phyloP scores from a whole-genome alignment of 768 basidiomycete genomes.

The Suillus subaureus region DNA sequence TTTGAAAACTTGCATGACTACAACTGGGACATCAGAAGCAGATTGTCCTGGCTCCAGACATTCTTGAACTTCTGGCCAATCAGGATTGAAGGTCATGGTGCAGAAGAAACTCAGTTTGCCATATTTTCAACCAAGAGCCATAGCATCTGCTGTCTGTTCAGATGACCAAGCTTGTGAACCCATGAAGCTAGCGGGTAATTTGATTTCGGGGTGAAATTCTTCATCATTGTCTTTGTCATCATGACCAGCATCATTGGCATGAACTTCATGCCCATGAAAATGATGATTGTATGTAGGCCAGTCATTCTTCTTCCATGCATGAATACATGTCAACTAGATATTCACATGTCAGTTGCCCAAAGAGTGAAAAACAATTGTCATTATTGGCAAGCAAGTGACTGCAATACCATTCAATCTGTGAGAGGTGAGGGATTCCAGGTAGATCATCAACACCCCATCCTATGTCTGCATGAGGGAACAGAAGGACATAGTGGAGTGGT shows the following conservation, averaged over 20 bases:
- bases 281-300: no score
- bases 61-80: slow-evolving; percentile 40
- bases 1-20: slow-evolving; percentile 40
- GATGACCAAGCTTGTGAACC: slow-evolving; percentile 39
- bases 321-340: slow-evolving; percentile 44
- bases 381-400: slow-evolving; percentile 27
- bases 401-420: slow-evolving; percentile 39
- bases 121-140: slow-evolving; percentile 33
- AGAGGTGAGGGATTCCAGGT: slow-evolving; percentile 22
- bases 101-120: slow-evolving; percentile 39
- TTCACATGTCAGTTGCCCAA: slow-evolving; percentile 36
- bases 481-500: slow-evolving; percentile 31
- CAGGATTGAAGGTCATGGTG: slow-evolving; percentile 44
- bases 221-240: slow-evolving; percentile 31
- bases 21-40: slow-evolving; percentile 35
- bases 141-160: slow-evolving; percentile 39
- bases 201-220: slow-evolving; percentile 28
- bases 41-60: slow-evolving; percentile 37
- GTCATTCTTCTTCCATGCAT: slow-evolving; percentile 32
- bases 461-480: slow-evolving; percentile 25
- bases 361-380: slow-evolving; percentile 35
- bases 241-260: background rate
- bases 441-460: no score
- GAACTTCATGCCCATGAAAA: slow-evolving; percentile 28
- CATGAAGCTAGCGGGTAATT: slow-evolving; percentile 39